Evolutionary conservation across 495 filamentous ascomycete genomes (phyloP).

Genomic region (Penicillium ucsense): DNA sequence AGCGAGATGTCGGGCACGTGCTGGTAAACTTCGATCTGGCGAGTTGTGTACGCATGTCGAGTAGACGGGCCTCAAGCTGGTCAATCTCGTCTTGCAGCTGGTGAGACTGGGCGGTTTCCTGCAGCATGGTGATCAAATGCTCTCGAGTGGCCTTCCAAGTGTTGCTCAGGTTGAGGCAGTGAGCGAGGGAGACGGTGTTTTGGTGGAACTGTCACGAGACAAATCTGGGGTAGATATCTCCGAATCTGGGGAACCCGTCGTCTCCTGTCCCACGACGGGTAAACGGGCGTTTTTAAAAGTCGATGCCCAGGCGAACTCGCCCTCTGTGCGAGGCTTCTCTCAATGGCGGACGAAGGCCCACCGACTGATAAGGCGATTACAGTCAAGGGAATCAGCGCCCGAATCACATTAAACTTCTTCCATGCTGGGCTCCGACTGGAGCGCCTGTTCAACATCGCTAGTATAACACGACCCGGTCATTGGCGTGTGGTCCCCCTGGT

Average conservation of each 20-base stretch:
- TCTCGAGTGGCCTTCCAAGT: too few species aligned
- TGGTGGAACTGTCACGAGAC: background rate
- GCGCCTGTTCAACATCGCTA: too few species aligned
- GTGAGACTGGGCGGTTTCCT: constrained; percentile 1
- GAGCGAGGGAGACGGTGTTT: too few species aligned
- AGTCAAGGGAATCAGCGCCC: too few species aligned
- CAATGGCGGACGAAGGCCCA: background rate
- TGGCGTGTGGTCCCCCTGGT: background rate
- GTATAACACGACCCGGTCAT: too few species aligned
- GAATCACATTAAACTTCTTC: too few species aligned
- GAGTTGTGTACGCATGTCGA: constrained; percentile 15
- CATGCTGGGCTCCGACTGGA: too few species aligned
- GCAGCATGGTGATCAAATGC: constrained; percentile 4
- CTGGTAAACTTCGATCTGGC: constrained; percentile 10
- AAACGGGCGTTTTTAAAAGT: background rate
- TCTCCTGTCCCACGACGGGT: background rate
- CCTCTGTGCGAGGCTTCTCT: too few species aligned
- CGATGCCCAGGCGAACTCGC: too few species aligned
- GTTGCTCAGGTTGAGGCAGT: too few species aligned
- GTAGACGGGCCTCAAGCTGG: constrained; percentile 17
- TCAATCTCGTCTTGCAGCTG: constrained; percentile 12
- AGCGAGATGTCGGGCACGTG: background rate
- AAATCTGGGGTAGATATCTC: constrained; percentile 1
- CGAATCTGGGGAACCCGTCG: background rate
- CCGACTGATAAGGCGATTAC: background rate